phyloP scores from a whole-genome alignment of 495 filamentous ascomycete genomes.

The Hypoxylon cercidicola region DNA sequence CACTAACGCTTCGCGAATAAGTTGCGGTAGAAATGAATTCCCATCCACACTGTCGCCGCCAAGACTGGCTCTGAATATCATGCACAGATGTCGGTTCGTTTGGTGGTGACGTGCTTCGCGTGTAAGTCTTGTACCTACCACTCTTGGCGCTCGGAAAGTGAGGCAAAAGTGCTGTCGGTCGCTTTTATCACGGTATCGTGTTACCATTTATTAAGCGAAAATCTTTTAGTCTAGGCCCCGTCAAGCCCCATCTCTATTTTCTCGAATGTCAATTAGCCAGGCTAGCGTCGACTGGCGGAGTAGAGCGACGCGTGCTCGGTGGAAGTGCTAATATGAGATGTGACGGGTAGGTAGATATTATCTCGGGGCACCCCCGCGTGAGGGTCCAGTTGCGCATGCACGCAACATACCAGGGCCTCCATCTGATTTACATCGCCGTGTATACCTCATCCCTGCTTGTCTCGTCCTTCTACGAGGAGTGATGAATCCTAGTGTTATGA shows the following conservation, averaged over 20 bases:
- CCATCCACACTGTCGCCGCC: too few species aligned
- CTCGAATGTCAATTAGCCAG: background rate
- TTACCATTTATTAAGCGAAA: too few species aligned
- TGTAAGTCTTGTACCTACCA: too few species aligned
- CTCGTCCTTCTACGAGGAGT: background rate
- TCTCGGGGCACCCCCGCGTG: constrained; percentile 6
- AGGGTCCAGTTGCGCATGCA: constrained; percentile 4
- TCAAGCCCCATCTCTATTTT: constrained; percentile 7
- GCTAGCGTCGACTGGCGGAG: background rate
- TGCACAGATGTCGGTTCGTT: too few species aligned
- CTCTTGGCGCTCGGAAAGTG: too few species aligned
- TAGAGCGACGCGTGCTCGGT: background rate
- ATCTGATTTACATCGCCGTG: background rate
- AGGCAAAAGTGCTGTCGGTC: too few species aligned
- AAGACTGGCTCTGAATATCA: too few species aligned
- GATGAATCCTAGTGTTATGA: background rate
- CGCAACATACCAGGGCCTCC: background rate
- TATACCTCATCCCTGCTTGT: background rate
- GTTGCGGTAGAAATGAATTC: too few species aligned
- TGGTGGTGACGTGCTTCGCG: too few species aligned
- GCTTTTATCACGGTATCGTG: too few species aligned
- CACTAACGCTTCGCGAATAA: too few species aligned
- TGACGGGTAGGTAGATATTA: constrained; percentile 15
- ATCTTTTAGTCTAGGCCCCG: too few species aligned
- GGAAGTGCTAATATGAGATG: constrained; percentile 17